Evolutionary conservation across 2,329 filamentous ascomycete genomes (phyloP).

Genomic region (Alternaria panax): DNA sequence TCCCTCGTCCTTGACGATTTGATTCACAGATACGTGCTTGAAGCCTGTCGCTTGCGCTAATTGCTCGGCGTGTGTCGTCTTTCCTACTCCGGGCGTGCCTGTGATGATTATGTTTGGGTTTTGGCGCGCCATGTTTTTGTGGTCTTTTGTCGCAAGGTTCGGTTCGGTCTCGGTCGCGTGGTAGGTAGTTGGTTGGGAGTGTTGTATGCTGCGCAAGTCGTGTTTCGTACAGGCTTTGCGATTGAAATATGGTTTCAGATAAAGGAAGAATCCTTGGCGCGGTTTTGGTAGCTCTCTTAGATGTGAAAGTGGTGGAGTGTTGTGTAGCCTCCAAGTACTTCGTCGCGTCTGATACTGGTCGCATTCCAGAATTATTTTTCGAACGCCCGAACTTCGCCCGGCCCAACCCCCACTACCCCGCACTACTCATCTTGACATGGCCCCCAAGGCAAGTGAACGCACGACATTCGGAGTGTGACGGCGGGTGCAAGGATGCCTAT

Average conservation of each 20-base stretch:
- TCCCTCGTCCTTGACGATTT: conserved; percentile 85
- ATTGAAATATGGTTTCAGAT: not conserved
- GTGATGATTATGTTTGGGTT: conserved; percentile 92
- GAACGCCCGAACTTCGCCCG: conserved; percentile 26
- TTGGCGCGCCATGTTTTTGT: conserved; percentile 46
- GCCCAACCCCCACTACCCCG: conserved; percentile 25
- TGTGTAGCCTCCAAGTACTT: not conserved
- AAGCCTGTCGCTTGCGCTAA: conserved; percentile 79
- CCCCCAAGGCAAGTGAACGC: not conserved
- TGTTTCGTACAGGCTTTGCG: not conserved
- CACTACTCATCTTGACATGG: conserved; percentile 14
- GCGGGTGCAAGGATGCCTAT: not conserved
- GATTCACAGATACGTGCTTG: conserved; percentile 85
- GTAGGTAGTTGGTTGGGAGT: not conserved
- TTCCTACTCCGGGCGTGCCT: conserved; percentile 93
- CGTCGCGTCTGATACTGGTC: not conserved
- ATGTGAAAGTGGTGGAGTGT: not conserved
- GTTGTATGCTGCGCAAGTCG: not conserved
- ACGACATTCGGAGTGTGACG: not conserved
- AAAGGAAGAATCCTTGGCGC: not conserved
- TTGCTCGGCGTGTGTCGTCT: conserved; percentile 88
- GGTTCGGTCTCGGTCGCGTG: not conserved
- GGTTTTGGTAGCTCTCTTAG: not conserved
- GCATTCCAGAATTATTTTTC: conserved; percentile 26
- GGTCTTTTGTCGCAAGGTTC: not conserved